Conservation (phyloP, 345 rosid genomes). For the Eucalyptus regnans region DNA sequence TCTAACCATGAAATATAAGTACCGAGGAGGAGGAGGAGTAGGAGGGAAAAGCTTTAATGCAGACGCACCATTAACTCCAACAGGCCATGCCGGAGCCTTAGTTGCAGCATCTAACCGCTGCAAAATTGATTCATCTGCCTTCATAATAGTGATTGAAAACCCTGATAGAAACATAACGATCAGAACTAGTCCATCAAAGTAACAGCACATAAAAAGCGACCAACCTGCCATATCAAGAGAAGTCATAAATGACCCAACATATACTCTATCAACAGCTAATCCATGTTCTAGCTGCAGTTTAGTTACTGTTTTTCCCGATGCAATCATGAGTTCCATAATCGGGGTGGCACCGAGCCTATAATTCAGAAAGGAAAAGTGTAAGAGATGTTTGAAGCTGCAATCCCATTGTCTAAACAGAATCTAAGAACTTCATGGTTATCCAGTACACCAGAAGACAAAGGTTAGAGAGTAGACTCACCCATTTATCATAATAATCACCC, state of each 20-base stretch:
- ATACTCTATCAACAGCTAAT: slow-evolving; percentile 92
- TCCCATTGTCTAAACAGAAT: background rate
- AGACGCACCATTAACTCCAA: slow-evolving; percentile 60
- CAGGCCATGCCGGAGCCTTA: slow-evolving; percentile 90
- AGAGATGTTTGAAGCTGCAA: background rate
- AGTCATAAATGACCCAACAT: slow-evolving; percentile 91
- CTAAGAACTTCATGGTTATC: background rate
- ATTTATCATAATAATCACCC: slow-evolving; percentile 90
- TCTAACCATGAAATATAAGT: background rate
- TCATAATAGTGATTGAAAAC: slow-evolving; percentile 88
- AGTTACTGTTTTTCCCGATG: slow-evolving; percentile 82
- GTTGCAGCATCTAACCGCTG: slow-evolving; percentile 83
- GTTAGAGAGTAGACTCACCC: slow-evolving; percentile 45
- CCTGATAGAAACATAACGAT: slow-evolving; percentile 23
- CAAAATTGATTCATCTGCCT: slow-evolving; percentile 57
- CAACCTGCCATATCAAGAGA: slow-evolving; percentile 99
- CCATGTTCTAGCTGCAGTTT: slow-evolving; percentile 87
- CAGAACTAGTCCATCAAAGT: background rate
- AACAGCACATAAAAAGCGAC: background rate
- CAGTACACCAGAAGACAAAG: background rate
- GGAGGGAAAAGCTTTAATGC: background rate
- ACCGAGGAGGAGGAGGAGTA: background rate
- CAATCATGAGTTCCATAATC: slow-evolving; percentile 87
- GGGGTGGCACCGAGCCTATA: slow-evolving; percentile 90
- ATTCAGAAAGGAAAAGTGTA: background rate